A percentile compares a stretch with the other conserved stretches of the same genome.
Conservation (phyloP, 192 early-diverging fungal genomes). For the Backusella sp. region DNA sequence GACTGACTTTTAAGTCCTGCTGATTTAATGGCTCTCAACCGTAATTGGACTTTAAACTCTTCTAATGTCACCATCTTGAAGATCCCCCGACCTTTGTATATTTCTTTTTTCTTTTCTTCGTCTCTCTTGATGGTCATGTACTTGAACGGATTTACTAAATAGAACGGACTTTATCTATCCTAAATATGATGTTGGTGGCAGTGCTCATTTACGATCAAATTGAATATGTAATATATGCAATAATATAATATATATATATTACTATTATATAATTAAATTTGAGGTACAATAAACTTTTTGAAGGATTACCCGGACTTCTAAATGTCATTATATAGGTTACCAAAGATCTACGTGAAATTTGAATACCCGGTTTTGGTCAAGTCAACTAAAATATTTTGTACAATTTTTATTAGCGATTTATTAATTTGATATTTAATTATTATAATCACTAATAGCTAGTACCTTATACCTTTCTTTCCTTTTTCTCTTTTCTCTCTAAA, state of each 20-base stretch:
- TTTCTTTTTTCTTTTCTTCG: neutral
- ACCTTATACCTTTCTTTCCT: neutral
- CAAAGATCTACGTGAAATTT: neutral
- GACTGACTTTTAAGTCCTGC: neutral
- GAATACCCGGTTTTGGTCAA: neutral
- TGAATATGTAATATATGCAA: neutral
- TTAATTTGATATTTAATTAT: constrained; percentile 1
- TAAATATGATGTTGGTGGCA: neutral
- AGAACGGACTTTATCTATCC: neutral
- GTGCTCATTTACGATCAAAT: neutral
- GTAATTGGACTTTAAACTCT: neutral
- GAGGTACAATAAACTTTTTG: neutral
- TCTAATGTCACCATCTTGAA: neutral
- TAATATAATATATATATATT: neutral
- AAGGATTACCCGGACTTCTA: neutral
- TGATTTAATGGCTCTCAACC: neutral
- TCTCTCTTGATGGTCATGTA: neutral
- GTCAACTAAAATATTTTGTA: neutral
- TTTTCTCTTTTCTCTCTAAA: neutral
- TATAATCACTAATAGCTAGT: neutral
- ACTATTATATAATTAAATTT: neutral
- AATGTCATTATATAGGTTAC: neutral
- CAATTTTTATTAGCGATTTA: neutral
- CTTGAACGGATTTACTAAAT: neutral
- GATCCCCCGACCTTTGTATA: neutral